These are phyloP conservation scores for Kurtzmaniella quercitrusa DNA, from an alignment of 1,139 yeast genomes.

Conservation along the genomic window DNA sequence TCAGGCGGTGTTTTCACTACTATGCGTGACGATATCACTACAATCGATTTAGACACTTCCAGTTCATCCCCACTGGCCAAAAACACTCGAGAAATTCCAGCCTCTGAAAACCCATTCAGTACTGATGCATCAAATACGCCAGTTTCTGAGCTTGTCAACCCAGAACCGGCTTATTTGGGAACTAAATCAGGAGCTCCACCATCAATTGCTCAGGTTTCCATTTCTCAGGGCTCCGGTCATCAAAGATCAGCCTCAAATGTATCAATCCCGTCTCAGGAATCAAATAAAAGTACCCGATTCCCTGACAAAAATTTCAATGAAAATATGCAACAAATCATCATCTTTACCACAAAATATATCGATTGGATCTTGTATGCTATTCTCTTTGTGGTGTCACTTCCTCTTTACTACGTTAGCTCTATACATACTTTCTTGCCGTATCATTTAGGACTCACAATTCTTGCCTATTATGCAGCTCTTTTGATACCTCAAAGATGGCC, in stretches of 20 bases:
- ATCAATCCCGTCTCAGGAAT: constrained; percentile 1
- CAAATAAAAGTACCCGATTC: background rate
- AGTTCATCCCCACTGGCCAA: background rate
- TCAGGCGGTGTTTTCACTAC: constrained; percentile 17
- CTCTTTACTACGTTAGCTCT: constrained; percentile 43
- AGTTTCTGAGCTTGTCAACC: background rate
- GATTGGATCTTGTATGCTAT: constrained; percentile 52
- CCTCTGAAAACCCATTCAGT: constrained; percentile 15
- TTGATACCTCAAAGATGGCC: constrained; percentile 47
- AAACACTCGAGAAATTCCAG: background rate
- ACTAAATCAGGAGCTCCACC: background rate
- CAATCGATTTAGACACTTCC: constrained; percentile 22
- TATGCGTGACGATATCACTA: constrained; percentile 36
- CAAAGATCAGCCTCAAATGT: constrained; percentile 1
- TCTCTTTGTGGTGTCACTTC: constrained; percentile 51
- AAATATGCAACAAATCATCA: constrained; percentile 23
- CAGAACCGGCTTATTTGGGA: background rate
- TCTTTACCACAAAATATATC: constrained; percentile 41
- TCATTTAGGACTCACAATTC: constrained; percentile 56
- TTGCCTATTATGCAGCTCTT: constrained; percentile 52
- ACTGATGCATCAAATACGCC: background rate
- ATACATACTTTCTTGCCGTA: constrained; percentile 57
- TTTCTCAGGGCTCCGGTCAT: background rate
- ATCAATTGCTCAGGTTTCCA: background rate
- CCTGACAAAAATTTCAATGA: constrained; percentile 8